phyloP scores from a whole-genome alignment of 495 filamentous ascomycete genomes.

The Aspergillus bertholletiae region DNA sequence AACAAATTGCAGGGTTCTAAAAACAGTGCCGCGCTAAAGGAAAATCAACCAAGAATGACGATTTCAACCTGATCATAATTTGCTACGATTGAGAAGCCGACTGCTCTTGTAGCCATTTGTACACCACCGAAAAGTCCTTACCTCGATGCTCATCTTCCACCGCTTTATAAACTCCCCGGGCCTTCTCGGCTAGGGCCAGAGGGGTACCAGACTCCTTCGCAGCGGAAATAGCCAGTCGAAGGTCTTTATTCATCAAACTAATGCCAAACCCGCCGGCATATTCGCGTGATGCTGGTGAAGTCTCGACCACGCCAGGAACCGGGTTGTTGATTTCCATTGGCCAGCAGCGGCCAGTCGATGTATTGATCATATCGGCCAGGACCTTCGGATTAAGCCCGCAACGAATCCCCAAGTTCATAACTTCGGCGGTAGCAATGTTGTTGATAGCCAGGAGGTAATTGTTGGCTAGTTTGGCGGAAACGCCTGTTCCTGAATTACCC shows the following conservation, averaged over 20 bases:
- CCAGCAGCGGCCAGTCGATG: constrained; percentile 86
- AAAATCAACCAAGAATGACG: neutral
- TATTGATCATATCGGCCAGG: constrained; percentile 77
- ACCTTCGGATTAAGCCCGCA: constrained; percentile 80
- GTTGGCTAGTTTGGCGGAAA: constrained; percentile 86
- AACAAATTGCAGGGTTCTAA: neutral
- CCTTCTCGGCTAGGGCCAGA: constrained; percentile 61
- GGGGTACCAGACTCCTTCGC: constrained; percentile 64
- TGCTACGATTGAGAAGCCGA: constrained; percentile 14
- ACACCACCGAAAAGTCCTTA: constrained; percentile 83
- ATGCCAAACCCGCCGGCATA: constrained; percentile 84
- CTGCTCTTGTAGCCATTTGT: constrained; percentile 60
- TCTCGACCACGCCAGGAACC: constrained; percentile 75
- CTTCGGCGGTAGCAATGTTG: constrained; percentile 89
- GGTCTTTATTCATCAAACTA: constrained; percentile 80
- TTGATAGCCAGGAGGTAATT: constrained; percentile 91
- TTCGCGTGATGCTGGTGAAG: constrained; percentile 65
- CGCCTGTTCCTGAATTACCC: constrained; percentile 72
- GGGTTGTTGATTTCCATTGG: constrained; percentile 91
- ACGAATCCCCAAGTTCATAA: constrained; percentile 84
- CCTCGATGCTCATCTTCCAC: constrained; percentile 59
- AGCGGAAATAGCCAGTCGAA: constrained; percentile 68
- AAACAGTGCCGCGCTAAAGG: neutral
- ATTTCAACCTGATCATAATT: neutral
- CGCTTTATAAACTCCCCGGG: constrained; percentile 64